Evolutionary conservation across 352 stramenopile genomes (phyloP).

Genomic region (Pythium grandisporangium): DNA sequence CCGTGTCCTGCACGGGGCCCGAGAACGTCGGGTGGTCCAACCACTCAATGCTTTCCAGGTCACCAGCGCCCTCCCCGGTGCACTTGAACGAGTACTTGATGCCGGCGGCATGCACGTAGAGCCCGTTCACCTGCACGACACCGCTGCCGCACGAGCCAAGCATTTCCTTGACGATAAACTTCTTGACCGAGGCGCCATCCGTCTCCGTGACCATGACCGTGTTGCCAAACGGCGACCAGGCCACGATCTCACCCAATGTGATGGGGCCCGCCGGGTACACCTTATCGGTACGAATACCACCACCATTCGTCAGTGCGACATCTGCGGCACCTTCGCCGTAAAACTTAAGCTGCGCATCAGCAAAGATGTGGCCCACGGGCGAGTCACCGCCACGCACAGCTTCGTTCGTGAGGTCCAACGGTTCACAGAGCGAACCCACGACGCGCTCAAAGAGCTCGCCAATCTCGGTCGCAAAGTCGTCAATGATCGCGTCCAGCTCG

Average conservation of each 20-base stretch:
- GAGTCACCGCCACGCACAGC: constrained; percentile 39
- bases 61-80: constrained; percentile 20
- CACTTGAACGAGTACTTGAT: constrained; percentile 69
- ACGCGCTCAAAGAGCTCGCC: constrained; percentile 24
- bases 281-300: constrained; percentile 56
- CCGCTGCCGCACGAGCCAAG: constrained; percentile 28
- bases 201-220: constrained; percentile 46
- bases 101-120: constrained; percentile 52
- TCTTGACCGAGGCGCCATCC: constrained; percentile 48
- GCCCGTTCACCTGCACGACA: constrained; percentile 41
- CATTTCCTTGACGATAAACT: constrained; percentile 47
- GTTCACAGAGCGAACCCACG: constrained; percentile 44
- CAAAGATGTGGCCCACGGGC: constrained; percentile 46
- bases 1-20: constrained; percentile 37
- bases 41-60: constrained; percentile 42
- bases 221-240: constrained; percentile 65
- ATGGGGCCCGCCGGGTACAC: constrained; percentile 33
- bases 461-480: constrained; percentile 30
- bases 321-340: constrained; percentile 44
- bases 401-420: constrained; percentile 38
- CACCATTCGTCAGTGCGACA: constrained; percentile 52
- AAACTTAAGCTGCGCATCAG: constrained; percentile 30
- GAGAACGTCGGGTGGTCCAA: constrained; percentile 38
- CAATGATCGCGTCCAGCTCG: constrained; percentile 35
- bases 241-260: constrained; percentile 46